phyloP scores from a whole-genome alignment of 164 flowering plant genomes.

The Malania oleifera region DNA sequence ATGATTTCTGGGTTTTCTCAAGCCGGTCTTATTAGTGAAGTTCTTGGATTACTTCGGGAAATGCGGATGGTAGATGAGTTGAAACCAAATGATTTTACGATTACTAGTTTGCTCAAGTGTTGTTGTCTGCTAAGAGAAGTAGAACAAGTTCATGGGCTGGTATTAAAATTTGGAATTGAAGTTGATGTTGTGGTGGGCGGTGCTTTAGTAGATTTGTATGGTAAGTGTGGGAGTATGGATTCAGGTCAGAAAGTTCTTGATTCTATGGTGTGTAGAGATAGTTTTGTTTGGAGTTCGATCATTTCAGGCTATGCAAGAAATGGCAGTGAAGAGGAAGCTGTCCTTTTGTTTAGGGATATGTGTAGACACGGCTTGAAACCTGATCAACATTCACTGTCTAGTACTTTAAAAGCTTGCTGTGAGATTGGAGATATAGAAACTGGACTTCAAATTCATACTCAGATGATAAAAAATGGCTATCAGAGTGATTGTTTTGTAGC shows the following conservation, averaged over 20 bases:
- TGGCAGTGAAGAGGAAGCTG: slow-evolving; percentile 19
- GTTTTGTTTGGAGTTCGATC: slow-evolving; percentile 25
- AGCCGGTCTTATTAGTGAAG: slow-evolving; percentile 14
- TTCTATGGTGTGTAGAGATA: slow-evolving; percentile 20
- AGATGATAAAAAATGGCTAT: slow-evolving; percentile 24
- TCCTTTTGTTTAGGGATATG: slow-evolving; percentile 19
- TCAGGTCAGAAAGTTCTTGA: slow-evolving; percentile 9
- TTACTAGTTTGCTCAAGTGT: slow-evolving; percentile 27
- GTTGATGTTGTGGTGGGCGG: slow-evolving; percentile 19
- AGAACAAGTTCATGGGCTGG: slow-evolving; percentile 24
- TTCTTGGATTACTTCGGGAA: slow-evolving; percentile 14
- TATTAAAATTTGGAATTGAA: slow-evolving; percentile 19
- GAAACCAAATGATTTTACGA: slow-evolving; percentile 26
- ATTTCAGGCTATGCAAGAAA: slow-evolving; percentile 22
- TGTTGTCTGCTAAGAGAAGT: slow-evolving; percentile 19
- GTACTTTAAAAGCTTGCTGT: slow-evolving; percentile 24
- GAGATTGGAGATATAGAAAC: slow-evolving; percentile 13
- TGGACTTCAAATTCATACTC: slow-evolving; percentile 20
- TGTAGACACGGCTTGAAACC: slow-evolving; percentile 20
- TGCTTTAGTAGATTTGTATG: slow-evolving; percentile 18
- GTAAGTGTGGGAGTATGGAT: background rate
- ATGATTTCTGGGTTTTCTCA: slow-evolving; percentile 26
- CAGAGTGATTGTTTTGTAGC: slow-evolving; percentile 20
- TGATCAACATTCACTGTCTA: slow-evolving; percentile 24
- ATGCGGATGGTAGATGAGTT: slow-evolving; percentile 20